Evolutionary conservation across 257 asterid species (phyloP).

Genomic region (Nicotiana tabacum): DNA sequence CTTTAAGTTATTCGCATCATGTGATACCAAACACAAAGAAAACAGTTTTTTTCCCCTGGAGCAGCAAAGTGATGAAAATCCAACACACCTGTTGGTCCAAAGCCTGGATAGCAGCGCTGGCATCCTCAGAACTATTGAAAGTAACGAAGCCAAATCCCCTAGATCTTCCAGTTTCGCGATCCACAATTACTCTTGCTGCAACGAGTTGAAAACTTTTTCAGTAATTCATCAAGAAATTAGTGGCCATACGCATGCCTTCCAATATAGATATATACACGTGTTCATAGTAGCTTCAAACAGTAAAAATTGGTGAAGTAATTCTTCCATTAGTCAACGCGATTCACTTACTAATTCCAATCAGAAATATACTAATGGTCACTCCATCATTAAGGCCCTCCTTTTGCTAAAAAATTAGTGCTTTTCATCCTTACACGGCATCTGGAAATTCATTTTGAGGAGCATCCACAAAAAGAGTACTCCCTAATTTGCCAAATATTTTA

Average conservation of each 20-base stretch:
- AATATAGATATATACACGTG: neutral
- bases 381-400: neutral
- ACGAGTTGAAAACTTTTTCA: neutral
- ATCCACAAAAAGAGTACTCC: neutral
- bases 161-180: slow-evolving; percentile 77
- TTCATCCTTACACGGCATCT: neutral
- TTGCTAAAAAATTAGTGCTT: neutral
- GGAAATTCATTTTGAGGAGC: neutral
- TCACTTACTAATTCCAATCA: neutral
- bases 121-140: slow-evolving; percentile 51
- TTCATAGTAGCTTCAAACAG: neutral
- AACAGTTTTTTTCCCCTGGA: neutral
- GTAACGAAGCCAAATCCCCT: slow-evolving; percentile 92
- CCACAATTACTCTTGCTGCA: slow-evolving; percentile 67
- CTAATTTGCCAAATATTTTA: neutral
- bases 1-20: neutral
- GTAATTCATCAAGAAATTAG: neutral
- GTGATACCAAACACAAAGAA: neutral
- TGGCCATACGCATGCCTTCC: neutral
- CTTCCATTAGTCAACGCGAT: neutral
- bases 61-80: neutral
- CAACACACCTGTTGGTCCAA: slow-evolving; percentile 65
- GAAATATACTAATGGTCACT: neutral
- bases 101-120: slow-evolving; percentile 88
- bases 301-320: neutral